A percentile compares a stretch with the other conserved stretches of the same genome.
These are phyloP conservation scores for Lipomyces spencermartinsiae DNA, from an alignment of 805 yeast genomes.

Conservation along the genomic window DNA sequence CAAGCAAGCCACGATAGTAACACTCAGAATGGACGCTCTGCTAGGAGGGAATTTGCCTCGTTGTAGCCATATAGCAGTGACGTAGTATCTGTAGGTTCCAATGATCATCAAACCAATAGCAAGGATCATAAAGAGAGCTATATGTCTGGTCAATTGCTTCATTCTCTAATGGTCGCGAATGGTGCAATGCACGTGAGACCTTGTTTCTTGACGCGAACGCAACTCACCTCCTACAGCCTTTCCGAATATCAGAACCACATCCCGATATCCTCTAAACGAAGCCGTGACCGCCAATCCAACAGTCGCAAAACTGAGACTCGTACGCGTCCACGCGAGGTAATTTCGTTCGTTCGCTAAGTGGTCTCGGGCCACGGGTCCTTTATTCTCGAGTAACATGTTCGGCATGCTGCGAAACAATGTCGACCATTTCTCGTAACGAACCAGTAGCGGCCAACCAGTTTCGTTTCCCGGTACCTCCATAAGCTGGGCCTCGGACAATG, in stretches of 20 bases:
- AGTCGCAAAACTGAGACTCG: constrained; percentile 60
- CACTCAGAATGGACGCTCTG: constrained; percentile 30
- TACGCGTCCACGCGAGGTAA: constrained; percentile 66
- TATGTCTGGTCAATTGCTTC: not conserved
- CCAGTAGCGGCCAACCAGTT: constrained; percentile 33
- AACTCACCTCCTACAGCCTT: constrained; percentile 30
- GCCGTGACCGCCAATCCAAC: constrained; percentile 65
- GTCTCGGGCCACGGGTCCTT: constrained; percentile 40
- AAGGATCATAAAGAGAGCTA: constrained; percentile 26
- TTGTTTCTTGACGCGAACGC: not conserved
- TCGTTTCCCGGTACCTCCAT: constrained; percentile 26
- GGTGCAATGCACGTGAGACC: not conserved
- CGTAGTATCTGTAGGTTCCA: constrained; percentile 32
- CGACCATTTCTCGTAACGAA: constrained; percentile 26
- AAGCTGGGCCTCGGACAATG: constrained; percentile 23
- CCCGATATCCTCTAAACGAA: constrained; percentile 51
- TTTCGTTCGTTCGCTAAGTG: constrained; percentile 67
- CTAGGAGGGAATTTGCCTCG: constrained; percentile 34
- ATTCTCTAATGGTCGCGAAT: not conserved
- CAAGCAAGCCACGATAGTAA: constrained; percentile 23
- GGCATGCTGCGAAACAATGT: constrained; percentile 29
- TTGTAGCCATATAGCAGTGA: constrained; percentile 35
- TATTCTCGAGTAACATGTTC: constrained; percentile 37
- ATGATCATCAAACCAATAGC: constrained; percentile 29
- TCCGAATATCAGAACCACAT: constrained; percentile 27